Base-by-base conservation (phyloP, 352 stramenopile genomes). In the Phytophthora nicotianae region DNA sequence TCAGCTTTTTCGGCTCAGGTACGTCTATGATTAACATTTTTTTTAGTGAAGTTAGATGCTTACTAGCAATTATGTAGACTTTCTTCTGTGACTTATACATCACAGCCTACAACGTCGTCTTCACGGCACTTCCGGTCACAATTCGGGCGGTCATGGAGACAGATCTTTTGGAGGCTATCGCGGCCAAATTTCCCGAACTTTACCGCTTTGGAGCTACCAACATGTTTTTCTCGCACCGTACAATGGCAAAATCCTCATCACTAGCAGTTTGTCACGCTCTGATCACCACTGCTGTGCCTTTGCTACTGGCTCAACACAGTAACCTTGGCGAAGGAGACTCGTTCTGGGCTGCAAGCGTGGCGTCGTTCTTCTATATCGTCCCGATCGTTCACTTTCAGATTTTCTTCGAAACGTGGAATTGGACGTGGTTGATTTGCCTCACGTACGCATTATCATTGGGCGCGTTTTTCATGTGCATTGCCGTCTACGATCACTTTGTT, bases 91-190 rank as follows among this genome's bases (percentile, higher is more conserved):
- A 89, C 46, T 70, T 84, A 77, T 93, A 95, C 62, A 96, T 93
- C 61, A 92, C 85, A 1, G 72, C 95, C n/a, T 98, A 98, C 70
- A 99, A 98, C 65, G 89, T 99, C 59, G 58, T 97, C 17, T 97
- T 93, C 48, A 98, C 90, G 1, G 87, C 86, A 16, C 46, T 97
- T 21, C 96, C 97, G 6, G 97, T 99, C 37, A 71, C 91, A 24
- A 72, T 77, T 19, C 79, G 88, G 7, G 86, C 83, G 0, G 50
- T 93, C 4, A 80, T 95, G 80, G 88, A 97, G 55, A 85, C 74
- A 6, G 84, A 93, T 73, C 47, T 97, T 0, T 74, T 87, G 0
- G 81, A 92, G 27, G 66, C 59, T 5, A 74, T 94, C 11, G 75
- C 83, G 14, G 55, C 77, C 6, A 83, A 85, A 11, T 96, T 90